These are phyloP conservation scores for Coemansia umbellata DNA, from an alignment of 192 early-diverging fungal genomes.

Conservation along the genomic window DNA sequence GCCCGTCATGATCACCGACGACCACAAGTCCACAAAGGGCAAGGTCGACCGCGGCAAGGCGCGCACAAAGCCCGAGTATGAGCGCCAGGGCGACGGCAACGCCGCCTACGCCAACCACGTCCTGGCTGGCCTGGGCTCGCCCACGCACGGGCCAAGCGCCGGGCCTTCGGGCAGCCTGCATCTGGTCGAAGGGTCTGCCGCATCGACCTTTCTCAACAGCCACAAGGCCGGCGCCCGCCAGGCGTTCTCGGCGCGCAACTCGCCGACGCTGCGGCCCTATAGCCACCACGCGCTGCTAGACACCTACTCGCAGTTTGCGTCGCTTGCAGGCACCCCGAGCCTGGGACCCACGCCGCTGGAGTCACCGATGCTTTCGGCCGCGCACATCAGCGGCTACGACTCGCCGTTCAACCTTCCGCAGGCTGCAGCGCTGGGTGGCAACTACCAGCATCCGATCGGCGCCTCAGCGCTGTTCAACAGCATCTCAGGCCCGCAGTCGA, in stretches of 20 bases:
- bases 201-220: not conserved
- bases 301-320: slow-evolving; percentile 51
- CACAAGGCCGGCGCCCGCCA: slow-evolving; percentile 17
- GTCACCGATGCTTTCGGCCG: slow-evolving; percentile 44
- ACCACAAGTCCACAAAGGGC: slow-evolving; percentile 87
- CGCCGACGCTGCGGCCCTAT: slow-evolving; percentile 40
- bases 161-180: not conserved
- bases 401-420: slow-evolving; percentile 46
- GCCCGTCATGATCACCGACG: slow-evolving; percentile 96
- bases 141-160: not conserved
- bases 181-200: not conserved
- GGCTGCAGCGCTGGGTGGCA: slow-evolving; percentile 1
- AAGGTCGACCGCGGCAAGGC: slow-evolving; percentile 52
- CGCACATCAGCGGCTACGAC: slow-evolving; percentile 41
- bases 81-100: slow-evolving; percentile 32
- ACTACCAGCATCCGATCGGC: not conserved
- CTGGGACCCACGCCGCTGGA: slow-evolving; percentile 43
- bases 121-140: slow-evolving; percentile 28
- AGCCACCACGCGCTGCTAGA: slow-evolving; percentile 26
- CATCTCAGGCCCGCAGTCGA: not conserved
- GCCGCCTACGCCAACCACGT: slow-evolving; percentile 46
- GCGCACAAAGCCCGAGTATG: slow-evolving; percentile 54
- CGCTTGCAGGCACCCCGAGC: slow-evolving; percentile 45
- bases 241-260: slow-evolving; percentile 46
- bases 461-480: not conserved